These are phyloP conservation scores for Sporothrix schenckii DNA, from an alignment of 2,329 filamentous ascomycete species.

Conservation along the genomic window DNA sequence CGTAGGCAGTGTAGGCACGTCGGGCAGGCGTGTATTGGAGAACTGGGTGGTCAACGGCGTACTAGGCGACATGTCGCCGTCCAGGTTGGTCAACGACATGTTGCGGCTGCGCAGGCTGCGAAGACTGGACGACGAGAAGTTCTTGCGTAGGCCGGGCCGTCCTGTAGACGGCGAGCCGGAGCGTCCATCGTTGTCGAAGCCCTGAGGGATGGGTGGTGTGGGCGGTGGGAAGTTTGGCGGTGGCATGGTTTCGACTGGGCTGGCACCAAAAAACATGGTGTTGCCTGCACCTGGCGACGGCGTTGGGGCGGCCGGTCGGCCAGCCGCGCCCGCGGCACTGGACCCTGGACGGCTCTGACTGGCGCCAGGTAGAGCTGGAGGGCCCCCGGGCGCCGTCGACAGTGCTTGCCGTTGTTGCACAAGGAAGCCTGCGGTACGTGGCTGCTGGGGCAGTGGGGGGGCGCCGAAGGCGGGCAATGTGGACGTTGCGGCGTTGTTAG, in stretches of 20 bases:
- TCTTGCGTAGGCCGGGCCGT: conserved; percentile 61
- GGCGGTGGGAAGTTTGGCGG: conserved; percentile 41
- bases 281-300: conserved; percentile 39
- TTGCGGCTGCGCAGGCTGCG: conserved; percentile 74
- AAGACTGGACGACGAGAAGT: conserved; percentile 70
- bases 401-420: conserved; percentile 50
- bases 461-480: conserved; percentile 10
- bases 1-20: conserved; percentile 68
- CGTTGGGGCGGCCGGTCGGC: conserved; percentile 43
- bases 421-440: conserved; percentile 45
- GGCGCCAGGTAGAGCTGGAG: background rate
- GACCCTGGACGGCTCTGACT: conserved; percentile 39
- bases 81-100: conserved; percentile 65
- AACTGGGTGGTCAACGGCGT: conserved; percentile 75
- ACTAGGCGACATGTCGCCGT: conserved; percentile 69
- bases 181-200: conserved; percentile 41
- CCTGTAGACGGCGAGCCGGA: conserved; percentile 58
- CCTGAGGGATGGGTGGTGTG: conserved; percentile 44
- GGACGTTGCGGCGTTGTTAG: background rate
- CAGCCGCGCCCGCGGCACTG: conserved; percentile 39
- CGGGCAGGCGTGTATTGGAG: conserved; percentile 53
- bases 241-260: conserved; percentile 38
- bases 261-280: conserved; percentile 35
- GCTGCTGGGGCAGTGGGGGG: conserved; percentile 35
- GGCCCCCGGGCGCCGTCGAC: conserved; percentile 42